phyloP scores from a whole-genome alignment of 306 rosid species.

The Aeschynomene evenia region DNA sequence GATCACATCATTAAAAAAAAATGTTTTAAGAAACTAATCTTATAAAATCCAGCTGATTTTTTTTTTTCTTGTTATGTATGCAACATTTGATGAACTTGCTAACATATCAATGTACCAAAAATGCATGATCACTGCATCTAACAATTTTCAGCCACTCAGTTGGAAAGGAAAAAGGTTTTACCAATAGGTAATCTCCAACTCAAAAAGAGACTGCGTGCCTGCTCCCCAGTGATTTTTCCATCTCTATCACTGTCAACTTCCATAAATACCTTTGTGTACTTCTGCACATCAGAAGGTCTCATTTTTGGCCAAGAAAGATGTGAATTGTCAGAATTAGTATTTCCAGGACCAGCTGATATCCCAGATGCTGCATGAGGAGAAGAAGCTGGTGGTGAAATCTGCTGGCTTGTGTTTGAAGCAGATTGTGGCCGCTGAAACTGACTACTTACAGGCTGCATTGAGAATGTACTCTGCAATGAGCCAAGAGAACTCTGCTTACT shows the following conservation, averaged over 20 bases:
- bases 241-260: conserved; percentile 94
- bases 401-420: conserved; percentile 50
- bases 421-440: conserved; percentile 59
- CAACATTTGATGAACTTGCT: conserved; percentile 15
- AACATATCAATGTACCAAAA: conserved; percentile 21
- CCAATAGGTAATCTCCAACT: conserved; percentile 99
- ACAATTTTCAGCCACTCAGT: conserved; percentile 1
- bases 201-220: conserved; percentile 88
- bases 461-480: conserved; percentile 61
- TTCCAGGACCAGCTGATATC: conserved; percentile 55
- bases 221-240: conserved; percentile 93
- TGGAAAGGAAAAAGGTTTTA: conserved; percentile 23
- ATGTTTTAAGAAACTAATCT: conserved; percentile 22
- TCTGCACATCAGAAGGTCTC: conserved; percentile 92
- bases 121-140: conserved; percentile 12
- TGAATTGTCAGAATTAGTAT: conserved; percentile 49
- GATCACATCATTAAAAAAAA: no score
- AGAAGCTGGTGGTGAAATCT: conserved; percentile 55
- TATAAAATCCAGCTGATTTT: conserved; percentile 17
- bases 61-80: conserved; percentile 13
- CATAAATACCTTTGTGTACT: conserved; percentile 80
- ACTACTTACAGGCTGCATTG: conserved; percentile 50
- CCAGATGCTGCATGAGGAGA: conserved; percentile 57
- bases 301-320: conserved; percentile 91
- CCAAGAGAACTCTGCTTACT: conserved; percentile 57